Evolutionary conservation across 257 asterid genomes (phyloP), one percentile per base, ranked within the genome.

Genomic region (Cruciata laevipes): DNA sequence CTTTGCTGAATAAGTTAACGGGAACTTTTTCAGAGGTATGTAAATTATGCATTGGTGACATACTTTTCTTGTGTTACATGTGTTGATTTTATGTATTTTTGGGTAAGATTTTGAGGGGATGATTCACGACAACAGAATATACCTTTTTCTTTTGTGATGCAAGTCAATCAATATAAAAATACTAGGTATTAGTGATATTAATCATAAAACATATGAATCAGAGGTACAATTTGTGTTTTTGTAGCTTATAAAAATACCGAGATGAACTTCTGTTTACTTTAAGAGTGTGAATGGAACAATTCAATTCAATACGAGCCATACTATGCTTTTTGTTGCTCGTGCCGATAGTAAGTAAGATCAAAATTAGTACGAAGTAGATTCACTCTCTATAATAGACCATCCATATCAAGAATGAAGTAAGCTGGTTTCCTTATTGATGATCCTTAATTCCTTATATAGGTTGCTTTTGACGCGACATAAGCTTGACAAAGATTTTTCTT

Each of bases 1-100:
- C 99, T 1, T 95, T 94, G 35, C 73, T 94, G 59, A 94, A 94
- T 82, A 94, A 90, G 83, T 83, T 94, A 66, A 94, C 99, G 1
- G 96, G 99, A 62, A 94, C 99, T 1, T 94, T 94, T 80, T 94
- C 97, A 4, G 99, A 94, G 96, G 97, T 90, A 24, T 40, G 84
- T 80, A 69, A 49, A 35, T 61, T 57, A 75, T 59, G 53, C 44
- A 38, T 47, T 10, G 25, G 57, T 24, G 0, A 13, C 63, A 68
- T 67, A 47, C 31, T n/a, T 40, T 7, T 55, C 3, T 55, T 56
- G 11, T 57, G 1, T 37, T 21, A 23, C 1, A 40, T 35, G 16
- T 17, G 9, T 6, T 55, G 23, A 25, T 35, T 3, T 17, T 37
- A 35, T 68, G 37, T 53, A 20, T n/a, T 37, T 10, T 16, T 38